Evolutionary conservation across 2,329 filamentous ascomycete genomes (phyloP), one percentile per base, ranked within the genome.

Genomic region (Phyllosticta capitalensis): DNA sequence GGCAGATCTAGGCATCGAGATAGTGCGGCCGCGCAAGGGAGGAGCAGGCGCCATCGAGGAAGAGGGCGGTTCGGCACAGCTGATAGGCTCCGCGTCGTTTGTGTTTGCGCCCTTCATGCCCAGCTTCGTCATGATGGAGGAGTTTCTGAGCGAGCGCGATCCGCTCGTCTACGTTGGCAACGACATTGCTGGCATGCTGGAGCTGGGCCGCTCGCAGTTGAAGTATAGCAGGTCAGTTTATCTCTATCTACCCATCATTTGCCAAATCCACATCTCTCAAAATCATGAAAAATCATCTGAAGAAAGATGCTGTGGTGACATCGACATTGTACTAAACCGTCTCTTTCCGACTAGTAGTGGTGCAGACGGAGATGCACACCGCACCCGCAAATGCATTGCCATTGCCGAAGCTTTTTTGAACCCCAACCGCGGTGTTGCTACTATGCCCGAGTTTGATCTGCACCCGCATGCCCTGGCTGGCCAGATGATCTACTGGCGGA

Each of bases 71-170:
- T 54, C 52, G 26, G 52, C 52, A 6, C 6, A 26, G 22, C 62
- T 67, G 20, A 69, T 74, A 19, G 58, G 64, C 0, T 12, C 59
- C 0, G 24, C 48, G 0, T 63, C 67, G 1, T 72, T 73, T 30
- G 65, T 73, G 2, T 74, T 66, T 58, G 69, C 69, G 28, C 72
- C 72, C 0, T 74, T 74, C 33, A 67, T 74, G 22, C 71, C 73
- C 17, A 72, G 71, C 67, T 66, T 65, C 28, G 56, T 73, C 17
- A 64, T 73, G 0, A 63, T 73, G 1, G 69, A 70, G 0, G 52
- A 64, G 0, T 71, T 73, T 52, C 55, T 74, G 20, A 67, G 64
- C 17, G 62, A 48, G 2, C 67, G 64, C 21, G 61, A 73, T 58
- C 71, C 72, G 0, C 58, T 61, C 12, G 49, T 73, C 33, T 74